phyloP scores from a whole-genome alignment of 768 basidiomycete genomes.

The Tephrocybe sp. region DNA sequence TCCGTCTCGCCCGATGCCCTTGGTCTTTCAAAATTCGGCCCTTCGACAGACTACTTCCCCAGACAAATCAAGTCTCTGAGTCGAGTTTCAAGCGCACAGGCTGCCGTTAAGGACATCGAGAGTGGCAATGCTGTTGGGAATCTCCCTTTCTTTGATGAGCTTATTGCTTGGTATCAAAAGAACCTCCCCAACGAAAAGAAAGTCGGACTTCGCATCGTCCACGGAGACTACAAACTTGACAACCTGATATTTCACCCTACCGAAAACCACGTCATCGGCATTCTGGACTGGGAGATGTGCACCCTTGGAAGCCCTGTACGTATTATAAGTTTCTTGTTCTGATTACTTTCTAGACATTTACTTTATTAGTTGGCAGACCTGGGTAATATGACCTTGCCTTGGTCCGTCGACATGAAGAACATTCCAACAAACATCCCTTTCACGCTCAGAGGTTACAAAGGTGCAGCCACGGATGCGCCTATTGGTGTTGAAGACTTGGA shows the following conservation, averaged over 20 bases:
- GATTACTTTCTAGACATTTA: too few relatives aligned
- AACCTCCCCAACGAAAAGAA: slow-evolving; percentile 78
- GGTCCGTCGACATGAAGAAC: slow-evolving; percentile 54
- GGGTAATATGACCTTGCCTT: slow-evolving; percentile 86
- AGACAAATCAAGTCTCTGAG: slow-evolving; percentile 91
- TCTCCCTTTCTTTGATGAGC: slow-evolving; percentile 73
- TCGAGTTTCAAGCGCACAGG: slow-evolving; percentile 79
- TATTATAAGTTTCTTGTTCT: slow-evolving; percentile 12
- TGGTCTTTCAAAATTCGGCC: slow-evolving; percentile 72
- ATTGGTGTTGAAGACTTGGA: slow-evolving; percentile 74
- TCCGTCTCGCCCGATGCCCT: slow-evolving; percentile 63
- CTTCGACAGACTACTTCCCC: slow-evolving; percentile 82
- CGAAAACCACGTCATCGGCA: slow-evolving; percentile 90
- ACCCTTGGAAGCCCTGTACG: slow-evolving; percentile 89
- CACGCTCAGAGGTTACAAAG: slow-evolving; percentile 62
- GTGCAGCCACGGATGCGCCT: slow-evolving; percentile 53
- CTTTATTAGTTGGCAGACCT: slow-evolving; percentile 74
- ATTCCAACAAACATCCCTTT: slow-evolving; percentile 29
- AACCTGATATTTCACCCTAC: slow-evolving; percentile 94
- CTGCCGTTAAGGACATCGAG: slow-evolving; percentile 65
- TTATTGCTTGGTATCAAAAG: slow-evolving; percentile 74
- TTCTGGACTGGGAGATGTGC: slow-evolving; percentile 97
- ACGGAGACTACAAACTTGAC: slow-evolving; percentile 98
- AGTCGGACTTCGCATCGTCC: slow-evolving; percentile 83
- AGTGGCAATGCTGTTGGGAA: slow-evolving; percentile 58